Evolutionary conservation across 305 asterid genomes (phyloP).

Genomic region (Withania somnifera): DNA sequence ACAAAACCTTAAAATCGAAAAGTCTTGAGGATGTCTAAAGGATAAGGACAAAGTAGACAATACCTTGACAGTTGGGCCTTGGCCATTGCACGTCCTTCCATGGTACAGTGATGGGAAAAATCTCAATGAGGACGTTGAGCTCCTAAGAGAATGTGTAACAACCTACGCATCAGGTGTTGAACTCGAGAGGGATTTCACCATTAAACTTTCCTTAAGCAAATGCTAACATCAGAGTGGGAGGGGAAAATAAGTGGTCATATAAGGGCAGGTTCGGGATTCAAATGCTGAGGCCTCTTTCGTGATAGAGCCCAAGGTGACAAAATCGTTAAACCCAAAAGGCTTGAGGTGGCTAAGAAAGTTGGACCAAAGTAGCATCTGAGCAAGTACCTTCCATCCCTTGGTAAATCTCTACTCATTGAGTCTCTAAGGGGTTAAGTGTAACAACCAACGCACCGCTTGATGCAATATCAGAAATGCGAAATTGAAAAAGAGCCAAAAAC

Average conservation of each 20-base stretch:
- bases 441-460: neutral
- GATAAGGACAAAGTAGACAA: neutral
- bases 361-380: neutral
- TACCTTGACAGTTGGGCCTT: neutral
- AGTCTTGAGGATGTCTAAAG: neutral
- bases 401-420: neutral
- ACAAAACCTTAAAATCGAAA: neutral
- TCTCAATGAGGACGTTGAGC: neutral
- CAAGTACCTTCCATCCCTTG: neutral
- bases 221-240: neutral
- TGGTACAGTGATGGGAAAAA: neutral
- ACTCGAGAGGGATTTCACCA: neutral
- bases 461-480: too few species aligned
- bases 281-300: neutral
- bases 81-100: neutral
- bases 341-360: neutral
- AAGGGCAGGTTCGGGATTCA: neutral
- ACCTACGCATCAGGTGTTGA: neutral
- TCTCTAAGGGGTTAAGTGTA: neutral
- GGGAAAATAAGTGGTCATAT: neutral
- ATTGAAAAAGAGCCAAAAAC: too few species aligned
- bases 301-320: neutral
- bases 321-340: neutral
- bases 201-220: neutral
- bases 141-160: neutral